Evolutionary conservation across 2,329 filamentous ascomycete genomes (phyloP).

Genomic region (Geosmithia flava): DNA sequence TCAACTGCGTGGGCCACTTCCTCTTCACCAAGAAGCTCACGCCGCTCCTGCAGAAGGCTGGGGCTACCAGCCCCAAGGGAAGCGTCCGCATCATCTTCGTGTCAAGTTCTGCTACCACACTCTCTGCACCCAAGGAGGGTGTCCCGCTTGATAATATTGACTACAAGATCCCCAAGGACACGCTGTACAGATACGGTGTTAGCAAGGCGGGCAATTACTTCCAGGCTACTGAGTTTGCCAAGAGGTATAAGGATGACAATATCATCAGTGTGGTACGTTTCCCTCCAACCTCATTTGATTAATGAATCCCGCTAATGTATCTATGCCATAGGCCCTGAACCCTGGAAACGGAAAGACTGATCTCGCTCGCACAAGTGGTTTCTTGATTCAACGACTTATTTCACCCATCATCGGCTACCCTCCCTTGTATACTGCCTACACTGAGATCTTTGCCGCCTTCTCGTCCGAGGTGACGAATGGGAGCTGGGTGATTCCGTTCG

Average conservation of each 20-base stretch:
- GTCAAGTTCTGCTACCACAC: constrained; percentile 9
- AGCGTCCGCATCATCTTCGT: constrained; percentile 16
- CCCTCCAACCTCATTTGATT: too few relatives aligned
- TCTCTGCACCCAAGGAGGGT: constrained; percentile 3
- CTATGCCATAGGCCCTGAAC: constrained; percentile 9
- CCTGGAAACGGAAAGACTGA: constrained; percentile 21
- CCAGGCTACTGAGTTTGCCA: constrained; percentile 12
- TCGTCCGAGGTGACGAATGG: constrained; percentile 23
- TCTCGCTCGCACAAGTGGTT: constrained; percentile 11
- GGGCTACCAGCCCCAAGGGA: constrained; percentile 10
- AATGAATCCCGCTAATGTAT: too few relatives aligned
- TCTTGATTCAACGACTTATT: constrained; percentile 3
- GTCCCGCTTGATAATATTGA: constrained; percentile 11
- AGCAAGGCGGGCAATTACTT: constrained; percentile 13
- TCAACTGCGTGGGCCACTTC: constrained; percentile 24
- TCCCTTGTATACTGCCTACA: constrained; percentile 28
- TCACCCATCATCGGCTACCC: constrained; percentile 5
- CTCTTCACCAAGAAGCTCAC: constrained; percentile 23
- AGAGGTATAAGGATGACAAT: constrained; percentile 15
- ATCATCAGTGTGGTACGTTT: constrained; percentile 9
- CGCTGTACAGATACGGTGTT: constrained; percentile 9
- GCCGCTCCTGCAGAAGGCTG: constrained; percentile 17
- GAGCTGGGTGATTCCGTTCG: constrained; percentile 1
- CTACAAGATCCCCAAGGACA: constrained; percentile 6
- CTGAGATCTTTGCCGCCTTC: constrained; percentile 32